Evolutionary conservation across 106 monocot species (phyloP).

Genomic region (Apostasia ramifera): DNA sequence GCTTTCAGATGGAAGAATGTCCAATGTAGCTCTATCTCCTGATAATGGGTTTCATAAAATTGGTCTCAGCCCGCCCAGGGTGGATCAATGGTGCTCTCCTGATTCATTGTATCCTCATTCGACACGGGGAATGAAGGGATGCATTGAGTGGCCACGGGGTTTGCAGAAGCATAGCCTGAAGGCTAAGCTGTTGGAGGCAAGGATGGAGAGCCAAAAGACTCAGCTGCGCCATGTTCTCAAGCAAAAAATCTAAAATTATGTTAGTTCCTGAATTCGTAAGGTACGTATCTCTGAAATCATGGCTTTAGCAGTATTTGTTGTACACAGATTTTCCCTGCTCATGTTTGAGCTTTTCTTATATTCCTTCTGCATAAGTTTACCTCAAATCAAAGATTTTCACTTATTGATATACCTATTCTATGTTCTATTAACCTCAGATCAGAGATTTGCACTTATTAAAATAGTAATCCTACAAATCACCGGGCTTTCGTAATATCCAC

Average conservation of each 20-base stretch:
- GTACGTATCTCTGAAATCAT: background rate
- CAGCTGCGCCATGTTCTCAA: slow-evolving; percentile 55
- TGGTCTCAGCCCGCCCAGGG: slow-evolving; percentile 30
- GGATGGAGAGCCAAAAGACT: slow-evolving; percentile 43
- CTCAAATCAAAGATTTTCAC: too few relatives aligned
- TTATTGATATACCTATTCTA: too few relatives aligned
- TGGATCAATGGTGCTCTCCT: slow-evolving; percentile 57
- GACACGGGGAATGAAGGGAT: slow-evolving; percentile 37
- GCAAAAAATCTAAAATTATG: slow-evolving; percentile 30
- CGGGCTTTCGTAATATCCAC: too few relatives aligned
- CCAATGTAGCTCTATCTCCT: slow-evolving; percentile 41
- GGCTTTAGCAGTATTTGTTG: too few relatives aligned
- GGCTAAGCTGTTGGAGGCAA: slow-evolving; percentile 45
- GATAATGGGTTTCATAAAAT: slow-evolving; percentile 22
- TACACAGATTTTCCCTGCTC: too few relatives aligned
- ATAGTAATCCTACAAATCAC: too few relatives aligned
- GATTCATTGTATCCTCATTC: slow-evolving; percentile 45
- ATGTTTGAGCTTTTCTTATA: too few relatives aligned
- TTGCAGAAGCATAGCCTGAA: slow-evolving; percentile 41
- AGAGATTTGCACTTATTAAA: too few relatives aligned
- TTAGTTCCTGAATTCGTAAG: background rate
- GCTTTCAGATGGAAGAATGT: slow-evolving; percentile 36
- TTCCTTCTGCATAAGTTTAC: too few relatives aligned
- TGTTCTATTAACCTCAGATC: too few relatives aligned
- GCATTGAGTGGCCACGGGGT: slow-evolving; percentile 38